Evolutionary conservation across 805 yeast genomes (phyloP).

Genomic region (Pichia membranifaciens): DNA sequence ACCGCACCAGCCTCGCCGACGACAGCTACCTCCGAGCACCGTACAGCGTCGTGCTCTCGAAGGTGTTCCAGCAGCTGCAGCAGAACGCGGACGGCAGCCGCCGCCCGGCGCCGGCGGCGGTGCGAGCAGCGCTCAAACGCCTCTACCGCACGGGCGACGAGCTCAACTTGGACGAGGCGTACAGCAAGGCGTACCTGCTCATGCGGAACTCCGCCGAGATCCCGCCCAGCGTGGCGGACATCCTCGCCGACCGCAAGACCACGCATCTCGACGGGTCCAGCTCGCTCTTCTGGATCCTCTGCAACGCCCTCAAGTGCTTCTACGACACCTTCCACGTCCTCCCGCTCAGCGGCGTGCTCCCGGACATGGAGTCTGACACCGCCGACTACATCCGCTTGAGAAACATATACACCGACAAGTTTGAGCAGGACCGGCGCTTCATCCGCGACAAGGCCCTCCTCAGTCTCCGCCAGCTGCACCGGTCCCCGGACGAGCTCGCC

Average conservation of each 20-base stretch:
- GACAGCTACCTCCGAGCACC: constrained; percentile 61
- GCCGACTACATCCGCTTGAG: constrained; percentile 53
- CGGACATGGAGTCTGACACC: constrained; percentile 87
- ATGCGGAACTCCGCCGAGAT: constrained; percentile 33
- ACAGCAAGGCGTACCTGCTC: constrained; percentile 40
- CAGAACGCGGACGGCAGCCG: too few species aligned
- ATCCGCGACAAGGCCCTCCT: constrained; percentile 27
- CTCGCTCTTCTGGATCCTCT: constrained; percentile 55
- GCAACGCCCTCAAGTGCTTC: constrained; percentile 49
- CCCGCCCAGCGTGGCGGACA: constrained; percentile 22
- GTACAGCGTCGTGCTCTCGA: constrained; percentile 53
- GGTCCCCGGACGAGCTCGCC: constrained; percentile 26
- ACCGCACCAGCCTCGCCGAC: constrained; percentile 40
- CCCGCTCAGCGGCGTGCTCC: constrained; percentile 72
- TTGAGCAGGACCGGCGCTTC: constrained; percentile 42
- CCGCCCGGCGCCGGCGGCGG: constrained; percentile 19
- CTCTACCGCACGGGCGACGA: constrained; percentile 25
- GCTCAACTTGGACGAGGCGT: constrained; percentile 30
- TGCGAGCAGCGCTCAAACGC: constrained; percentile 16
- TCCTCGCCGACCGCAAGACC: constrained; percentile 22
- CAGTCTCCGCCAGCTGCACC: constrained; percentile 26
- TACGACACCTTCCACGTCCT: constrained; percentile 37
- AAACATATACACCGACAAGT: constrained; percentile 50
- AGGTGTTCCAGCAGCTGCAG: constrained; percentile 34
- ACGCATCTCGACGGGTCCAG: constrained; percentile 13